Evolutionary conservation across 2,329 filamentous ascomycete species (phyloP), one percentile per base, ranked within the genome.

Genomic region (Paecilomyces niveus): DNA sequence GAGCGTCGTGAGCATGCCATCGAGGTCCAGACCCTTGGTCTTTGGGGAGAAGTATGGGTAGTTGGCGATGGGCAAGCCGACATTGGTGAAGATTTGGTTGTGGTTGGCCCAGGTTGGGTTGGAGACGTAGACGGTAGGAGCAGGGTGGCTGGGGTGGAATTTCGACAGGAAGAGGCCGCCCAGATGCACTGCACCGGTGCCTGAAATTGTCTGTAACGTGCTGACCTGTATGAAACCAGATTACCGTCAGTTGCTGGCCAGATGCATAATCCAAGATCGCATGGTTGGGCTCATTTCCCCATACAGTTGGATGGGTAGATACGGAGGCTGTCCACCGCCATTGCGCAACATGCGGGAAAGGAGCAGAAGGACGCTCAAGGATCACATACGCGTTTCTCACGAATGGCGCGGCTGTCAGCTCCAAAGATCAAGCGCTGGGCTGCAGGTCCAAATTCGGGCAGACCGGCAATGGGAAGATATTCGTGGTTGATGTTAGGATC

Each of bases 71-170:
- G 85, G 79, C 31, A 97, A 81, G 67, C 84, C 83, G 71, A 97
- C 92, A 72, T 97, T 97, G 76, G 82, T 85, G 81, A 99, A 96
- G 82, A 99, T 97, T 77, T 97, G 94, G 80, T 95, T 88, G 85
- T 99, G 94, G 81, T 99, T 99, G 66, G 89, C 92, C 94, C 94
- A 99, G 62, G 94, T 99, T 56, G 94, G 94, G 75, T 89, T 89
- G 70, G 92, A 96, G 75, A 97, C 82, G 83, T 96, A 97, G 77
- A 95, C 85, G 60, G 87, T 85, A 65, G 88, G 78, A 83, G 85
- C 71, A 83, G 82, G 70, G 81, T 73, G 57, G 74, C 70, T 76
- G 59, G 80, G 81, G 83, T 90, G 96, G 85, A 97, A 99, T 75
- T 88, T 92, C 74, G 89, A 81, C 61, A 99, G 88, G 86, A 99